These are phyloP conservation scores for Adansonia madagascariensis DNA, from an alignment of 441 rosid genomes.

Conservation along the genomic window DNA sequence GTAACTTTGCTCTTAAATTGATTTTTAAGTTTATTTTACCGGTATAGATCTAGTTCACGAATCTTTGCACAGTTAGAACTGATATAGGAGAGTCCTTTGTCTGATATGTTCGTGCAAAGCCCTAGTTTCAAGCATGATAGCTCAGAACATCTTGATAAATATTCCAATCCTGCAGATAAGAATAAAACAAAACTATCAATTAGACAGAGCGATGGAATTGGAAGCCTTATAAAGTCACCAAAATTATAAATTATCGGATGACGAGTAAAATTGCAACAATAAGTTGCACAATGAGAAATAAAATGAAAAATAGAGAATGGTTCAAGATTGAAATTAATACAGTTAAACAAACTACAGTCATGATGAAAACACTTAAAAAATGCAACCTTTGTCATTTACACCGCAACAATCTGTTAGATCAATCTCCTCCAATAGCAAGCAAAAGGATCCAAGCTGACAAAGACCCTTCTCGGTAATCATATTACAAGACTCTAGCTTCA, in stretches of 20 bases:
- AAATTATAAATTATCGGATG: not conserved
- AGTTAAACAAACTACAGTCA: constrained; percentile 1
- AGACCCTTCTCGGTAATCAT: constrained; percentile 82
- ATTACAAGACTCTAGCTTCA: constrained; percentile 83
- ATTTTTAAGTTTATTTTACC: constrained; percentile 44
- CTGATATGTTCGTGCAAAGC: constrained; percentile 66
- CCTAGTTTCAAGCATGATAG: constrained; percentile 73
- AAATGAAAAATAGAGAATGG: constrained; percentile 6
- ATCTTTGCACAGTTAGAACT: constrained; percentile 67
- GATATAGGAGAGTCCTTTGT: constrained; percentile 65
- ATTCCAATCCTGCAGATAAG: constrained; percentile 65
- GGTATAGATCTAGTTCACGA: constrained; percentile 78
- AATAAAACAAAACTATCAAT: constrained; percentile 24
- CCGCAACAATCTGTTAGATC: constrained; percentile 87
- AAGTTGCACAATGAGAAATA: not conserved
- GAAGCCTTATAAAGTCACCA: not conserved
- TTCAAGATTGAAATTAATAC: not conserved
- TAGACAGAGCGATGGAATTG: constrained; percentile 12
- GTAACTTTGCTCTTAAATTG: constrained; percentile 16
- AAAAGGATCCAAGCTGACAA: constrained; percentile 63
- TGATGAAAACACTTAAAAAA: not conserved
- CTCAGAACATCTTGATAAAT: constrained; percentile 66
- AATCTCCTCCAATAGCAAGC: constrained; percentile 67
- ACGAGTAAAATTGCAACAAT: constrained; percentile 1
- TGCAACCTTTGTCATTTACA: constrained; percentile 67